Conservation (phyloP, 208 protist genomes). For the Crithidia sp. region DNA sequence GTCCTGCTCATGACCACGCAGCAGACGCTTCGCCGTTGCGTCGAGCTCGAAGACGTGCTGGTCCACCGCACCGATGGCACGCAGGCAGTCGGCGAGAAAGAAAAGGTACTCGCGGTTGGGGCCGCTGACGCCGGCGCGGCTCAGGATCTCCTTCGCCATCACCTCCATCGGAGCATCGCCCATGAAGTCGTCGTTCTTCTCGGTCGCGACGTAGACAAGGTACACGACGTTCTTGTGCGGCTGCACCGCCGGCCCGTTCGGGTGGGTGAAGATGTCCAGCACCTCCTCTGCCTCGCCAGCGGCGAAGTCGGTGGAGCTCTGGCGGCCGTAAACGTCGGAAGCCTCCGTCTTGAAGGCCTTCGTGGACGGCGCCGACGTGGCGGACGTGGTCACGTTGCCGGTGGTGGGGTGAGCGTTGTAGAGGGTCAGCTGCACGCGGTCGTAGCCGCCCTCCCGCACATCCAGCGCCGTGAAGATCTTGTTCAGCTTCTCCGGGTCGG, state of each 20-base stretch:
- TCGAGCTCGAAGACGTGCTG: slow-evolving; percentile 76
- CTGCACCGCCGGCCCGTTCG: slow-evolving; percentile 32
- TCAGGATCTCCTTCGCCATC: slow-evolving; percentile 72
- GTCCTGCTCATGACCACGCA: slow-evolving; percentile 32
- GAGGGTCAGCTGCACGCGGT: slow-evolving; percentile 49
- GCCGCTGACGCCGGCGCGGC: slow-evolving; percentile 56
- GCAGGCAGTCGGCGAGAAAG: slow-evolving; percentile 63
- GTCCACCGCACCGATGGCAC: slow-evolving; percentile 55
- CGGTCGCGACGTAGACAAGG: slow-evolving; percentile 78
- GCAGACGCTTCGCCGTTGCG: slow-evolving; percentile 43
- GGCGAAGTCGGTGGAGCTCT: slow-evolving; percentile 19
- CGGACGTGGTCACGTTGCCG: slow-evolving; percentile 25
- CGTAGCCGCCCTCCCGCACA: slow-evolving; percentile 74
- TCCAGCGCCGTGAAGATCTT: slow-evolving; percentile 67
- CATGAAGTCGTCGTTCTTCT: slow-evolving; percentile 66
- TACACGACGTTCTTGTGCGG: slow-evolving; percentile 43
- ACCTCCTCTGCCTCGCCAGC: slow-evolving; percentile 18
- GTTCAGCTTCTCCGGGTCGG: slow-evolving; percentile 52
- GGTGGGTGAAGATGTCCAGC: slow-evolving; percentile 29
- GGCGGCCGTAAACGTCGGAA: slow-evolving; percentile 1
- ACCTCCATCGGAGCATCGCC: slow-evolving; percentile 60
- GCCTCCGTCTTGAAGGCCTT: slow-evolving; percentile 25
- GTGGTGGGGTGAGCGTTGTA: slow-evolving; percentile 41
- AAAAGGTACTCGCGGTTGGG: slow-evolving; percentile 86
- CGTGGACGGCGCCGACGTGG: slow-evolving; percentile 2